A percentile compares a stretch with the other conserved stretches of the same genome.
These are phyloP conservation scores for Tetratostichococcus sp. DNA, from an alignment of 139 green algal genomes.

Conservation along the genomic window DNA sequence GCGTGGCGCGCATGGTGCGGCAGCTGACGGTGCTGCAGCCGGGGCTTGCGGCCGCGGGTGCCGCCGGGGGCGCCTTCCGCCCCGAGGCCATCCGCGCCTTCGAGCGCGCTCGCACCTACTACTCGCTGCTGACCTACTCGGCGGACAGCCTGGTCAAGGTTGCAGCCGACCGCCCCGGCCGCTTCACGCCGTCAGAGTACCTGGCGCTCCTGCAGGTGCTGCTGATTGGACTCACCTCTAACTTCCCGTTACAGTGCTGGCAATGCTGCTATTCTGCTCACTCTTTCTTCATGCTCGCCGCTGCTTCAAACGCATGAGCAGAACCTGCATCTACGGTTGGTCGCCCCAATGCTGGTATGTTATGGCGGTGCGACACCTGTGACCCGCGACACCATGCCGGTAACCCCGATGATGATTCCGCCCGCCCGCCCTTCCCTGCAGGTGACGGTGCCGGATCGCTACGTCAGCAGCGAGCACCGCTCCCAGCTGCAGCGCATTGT, in stretches of 20 bases:
- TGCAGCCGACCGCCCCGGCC: conserved; percentile 36
- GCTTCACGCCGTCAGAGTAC: conserved; percentile 52
- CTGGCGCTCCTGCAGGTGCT: conserved; percentile 52
- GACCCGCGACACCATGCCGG: no score
- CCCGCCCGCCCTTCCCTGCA: background rate
- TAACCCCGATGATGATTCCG: no score
- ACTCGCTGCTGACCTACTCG: conserved; percentile 39
- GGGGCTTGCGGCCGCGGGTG: conserved; percentile 23
- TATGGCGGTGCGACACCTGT: no score
- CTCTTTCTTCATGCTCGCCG: no score
- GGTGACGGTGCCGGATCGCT: conserved; percentile 18
- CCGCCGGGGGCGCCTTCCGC: conserved; percentile 4
- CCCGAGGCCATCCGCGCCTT: conserved; percentile 20
- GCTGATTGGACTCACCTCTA: no score
- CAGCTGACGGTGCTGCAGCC: conserved; percentile 55
- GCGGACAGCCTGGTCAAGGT: conserved; percentile 43
- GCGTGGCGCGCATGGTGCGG: conserved; percentile 58
- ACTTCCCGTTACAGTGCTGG: no score
- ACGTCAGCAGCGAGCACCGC: conserved; percentile 8
- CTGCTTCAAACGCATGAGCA: no score
- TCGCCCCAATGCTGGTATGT: no score
- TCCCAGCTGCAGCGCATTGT: conserved; percentile 4
- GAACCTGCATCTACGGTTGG: no score
- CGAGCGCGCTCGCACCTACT: conserved; percentile 36
- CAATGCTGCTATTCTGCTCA: no score